phyloP scores from a whole-genome alignment of 1,139 yeast genomes.

The Nadsonia commutata region DNA sequence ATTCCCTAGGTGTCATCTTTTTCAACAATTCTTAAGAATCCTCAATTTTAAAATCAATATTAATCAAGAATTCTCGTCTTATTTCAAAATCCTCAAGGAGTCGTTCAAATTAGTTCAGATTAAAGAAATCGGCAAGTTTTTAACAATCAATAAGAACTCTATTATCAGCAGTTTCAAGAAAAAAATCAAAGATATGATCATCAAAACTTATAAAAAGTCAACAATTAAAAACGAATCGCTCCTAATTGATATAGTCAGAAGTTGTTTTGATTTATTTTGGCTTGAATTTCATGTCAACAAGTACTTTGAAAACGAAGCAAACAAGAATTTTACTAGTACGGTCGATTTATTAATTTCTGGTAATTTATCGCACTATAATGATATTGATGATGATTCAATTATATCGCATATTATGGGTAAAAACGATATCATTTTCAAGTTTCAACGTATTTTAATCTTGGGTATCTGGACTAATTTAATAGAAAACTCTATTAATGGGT shows the following conservation, averaged over 20 bases:
- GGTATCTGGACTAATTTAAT: neutral
- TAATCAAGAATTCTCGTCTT: neutral
- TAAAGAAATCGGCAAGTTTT: neutral
- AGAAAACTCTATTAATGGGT: neutral
- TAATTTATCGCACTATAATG: neutral
- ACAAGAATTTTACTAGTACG: neutral
- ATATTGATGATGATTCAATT: neutral
- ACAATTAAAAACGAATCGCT: neutral
- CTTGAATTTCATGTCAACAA: neutral
- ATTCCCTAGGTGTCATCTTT: neutral
- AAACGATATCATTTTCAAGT: neutral
- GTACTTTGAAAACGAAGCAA: neutral
- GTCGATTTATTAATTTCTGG: neutral
- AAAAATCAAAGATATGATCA: neutral
- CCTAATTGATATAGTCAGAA: neutral
- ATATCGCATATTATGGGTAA: neutral
- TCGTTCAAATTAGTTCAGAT: neutral
- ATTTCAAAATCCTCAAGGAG: neutral
- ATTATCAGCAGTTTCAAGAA: neutral
- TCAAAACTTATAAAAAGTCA: neutral
- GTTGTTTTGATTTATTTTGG: neutral
- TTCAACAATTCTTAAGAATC: neutral
- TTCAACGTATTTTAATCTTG: neutral
- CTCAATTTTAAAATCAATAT: no score
- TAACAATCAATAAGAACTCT: neutral